Evolutionary conservation across 306 rosid species (phyloP).

Genomic region (Cucurbita moschata): DNA sequence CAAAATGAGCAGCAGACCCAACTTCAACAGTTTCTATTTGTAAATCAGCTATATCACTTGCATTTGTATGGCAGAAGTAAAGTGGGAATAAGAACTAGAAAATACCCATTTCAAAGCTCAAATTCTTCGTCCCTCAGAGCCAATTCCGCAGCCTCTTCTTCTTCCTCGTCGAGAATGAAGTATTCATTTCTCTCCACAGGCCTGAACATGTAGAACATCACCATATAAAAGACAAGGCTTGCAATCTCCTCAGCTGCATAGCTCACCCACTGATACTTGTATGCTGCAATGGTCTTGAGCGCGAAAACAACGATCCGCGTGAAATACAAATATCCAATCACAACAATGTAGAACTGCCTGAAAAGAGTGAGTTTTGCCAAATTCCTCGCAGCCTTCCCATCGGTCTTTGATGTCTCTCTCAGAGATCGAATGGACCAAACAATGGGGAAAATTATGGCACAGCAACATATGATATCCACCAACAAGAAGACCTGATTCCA

Average conservation of each 20-base stretch:
- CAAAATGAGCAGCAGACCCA: neutral
- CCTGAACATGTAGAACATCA: conserved; percentile 92
- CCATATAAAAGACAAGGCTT: conserved; percentile 49
- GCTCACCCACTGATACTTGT: conserved; percentile 88
- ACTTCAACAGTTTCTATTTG: conserved; percentile 5
- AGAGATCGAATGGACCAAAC: conserved; percentile 85
- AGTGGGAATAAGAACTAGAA: neutral
- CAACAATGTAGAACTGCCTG: conserved; percentile 80
- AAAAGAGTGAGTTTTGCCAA: conserved; percentile 73
- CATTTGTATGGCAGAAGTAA: conserved; percentile 1
- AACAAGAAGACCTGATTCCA: conserved; percentile 89
- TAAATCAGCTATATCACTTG: conserved; percentile 9
- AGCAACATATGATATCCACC: conserved; percentile 82
- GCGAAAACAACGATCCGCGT: conserved; percentile 78
- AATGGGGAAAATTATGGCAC: conserved; percentile 84
- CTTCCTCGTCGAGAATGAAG: conserved; percentile 82
- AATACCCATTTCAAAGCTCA: conserved; percentile 7
- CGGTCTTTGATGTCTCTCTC: conserved; percentile 77
- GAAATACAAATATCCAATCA: conserved; percentile 76
- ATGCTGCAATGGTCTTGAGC: conserved; percentile 74
- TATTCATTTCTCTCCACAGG: conserved; percentile 82
- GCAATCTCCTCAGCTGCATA: conserved; percentile 84
- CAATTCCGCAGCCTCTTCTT: conserved; percentile 80
- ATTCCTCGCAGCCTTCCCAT: conserved; percentile 79
- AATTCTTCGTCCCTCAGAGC: conserved; percentile 69